Percentiles rank a stretch among this genome's conserved stretches.
These are phyloP conservation scores for Zizania latifolia DNA, from an alignment of 176 grass and related monocot species.

Conservation along the genomic window DNA sequence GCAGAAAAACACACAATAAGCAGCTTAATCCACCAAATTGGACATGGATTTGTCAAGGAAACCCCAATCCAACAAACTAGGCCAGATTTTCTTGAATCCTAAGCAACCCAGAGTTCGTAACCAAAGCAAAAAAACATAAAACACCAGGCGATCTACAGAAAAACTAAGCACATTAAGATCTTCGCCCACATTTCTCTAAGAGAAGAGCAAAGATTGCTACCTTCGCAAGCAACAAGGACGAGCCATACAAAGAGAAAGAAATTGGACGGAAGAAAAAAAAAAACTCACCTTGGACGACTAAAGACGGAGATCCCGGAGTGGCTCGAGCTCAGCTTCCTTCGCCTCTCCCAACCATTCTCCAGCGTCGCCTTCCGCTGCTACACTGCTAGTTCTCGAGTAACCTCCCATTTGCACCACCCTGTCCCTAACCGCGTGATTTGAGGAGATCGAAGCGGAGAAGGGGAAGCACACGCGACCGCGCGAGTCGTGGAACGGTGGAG, in stretches of 20 bases:
- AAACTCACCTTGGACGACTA: conserved; percentile 14
- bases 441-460: conserved; percentile 6
- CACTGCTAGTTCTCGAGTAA: conserved; percentile 5
- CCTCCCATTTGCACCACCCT: background rate
- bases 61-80: conserved; percentile 10
- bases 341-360: background rate
- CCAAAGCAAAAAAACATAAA: no score
- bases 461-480: background rate
- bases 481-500: conserved; percentile 8
- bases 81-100: conserved; percentile 7
- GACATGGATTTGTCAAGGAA: conserved; percentile 1
- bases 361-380: background rate
- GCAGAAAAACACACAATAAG: background rate
- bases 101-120: no score
- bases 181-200: background rate
- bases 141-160: no score
- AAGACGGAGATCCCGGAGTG: conserved; percentile 32
- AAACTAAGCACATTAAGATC: conserved; percentile 8
- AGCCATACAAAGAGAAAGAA: background rate
- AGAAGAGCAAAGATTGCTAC: background rate
- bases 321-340: background rate
- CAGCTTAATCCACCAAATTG: background rate
- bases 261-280: background rate
- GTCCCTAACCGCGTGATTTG: background rate
- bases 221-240: conserved; percentile 8